A percentile compares a stretch with the other conserved stretches of the same genome.
These are phyloP conservation scores for Udeniomyces megalosporus DNA, from an alignment of 768 basidiomycete species.

Conservation along the genomic window DNA sequence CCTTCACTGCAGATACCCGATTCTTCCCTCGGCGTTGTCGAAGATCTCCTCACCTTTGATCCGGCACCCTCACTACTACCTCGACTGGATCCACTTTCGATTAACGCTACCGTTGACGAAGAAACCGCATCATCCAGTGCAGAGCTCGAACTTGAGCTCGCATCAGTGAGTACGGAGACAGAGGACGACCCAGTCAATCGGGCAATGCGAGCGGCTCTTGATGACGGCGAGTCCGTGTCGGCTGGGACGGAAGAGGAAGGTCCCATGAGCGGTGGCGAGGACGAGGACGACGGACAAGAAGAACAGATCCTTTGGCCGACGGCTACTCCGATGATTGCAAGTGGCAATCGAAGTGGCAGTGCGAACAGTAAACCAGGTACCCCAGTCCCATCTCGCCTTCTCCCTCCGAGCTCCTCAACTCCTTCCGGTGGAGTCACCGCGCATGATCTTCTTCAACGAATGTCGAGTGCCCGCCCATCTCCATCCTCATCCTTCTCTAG, in stretches of 20 bases:
- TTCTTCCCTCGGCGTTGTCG: too few species aligned
- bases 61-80: too few species aligned
- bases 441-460: background rate
- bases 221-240: constrained; percentile 40
- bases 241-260: constrained; percentile 31
- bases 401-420: background rate
- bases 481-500: background rate
- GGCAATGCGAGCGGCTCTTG: constrained; percentile 39
- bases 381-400: background rate
- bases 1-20: too few species aligned
- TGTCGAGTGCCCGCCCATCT: background rate
- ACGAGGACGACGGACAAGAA: constrained; percentile 39
- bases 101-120: too few species aligned
- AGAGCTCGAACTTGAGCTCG: constrained; percentile 21
- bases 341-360: constrained; percentile 5
- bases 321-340: background rate
- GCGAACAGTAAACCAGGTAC: background rate
- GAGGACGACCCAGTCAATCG: constrained; percentile 64
- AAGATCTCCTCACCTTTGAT: too few species aligned
- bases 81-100: too few species aligned
- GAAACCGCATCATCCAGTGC: background rate
- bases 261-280: constrained; percentile 37
- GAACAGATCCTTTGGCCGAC: constrained; percentile 50
- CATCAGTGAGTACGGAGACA: constrained; percentile 52
- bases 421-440: background rate